Base-by-base conservation (phyloP, 2,329 filamentous ascomycete genomes). In the Aspergillus sp. region DNA sequence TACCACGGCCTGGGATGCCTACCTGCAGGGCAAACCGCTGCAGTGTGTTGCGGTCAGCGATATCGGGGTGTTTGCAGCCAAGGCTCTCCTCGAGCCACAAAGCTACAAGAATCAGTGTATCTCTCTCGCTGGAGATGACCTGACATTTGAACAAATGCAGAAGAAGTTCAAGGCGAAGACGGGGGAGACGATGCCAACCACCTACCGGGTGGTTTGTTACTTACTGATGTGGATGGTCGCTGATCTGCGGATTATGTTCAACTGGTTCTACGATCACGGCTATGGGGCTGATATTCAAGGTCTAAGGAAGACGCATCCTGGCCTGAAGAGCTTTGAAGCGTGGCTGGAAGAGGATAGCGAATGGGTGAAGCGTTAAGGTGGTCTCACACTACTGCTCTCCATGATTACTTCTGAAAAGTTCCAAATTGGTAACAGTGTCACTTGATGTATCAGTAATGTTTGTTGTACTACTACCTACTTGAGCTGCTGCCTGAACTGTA, bases 121-220 rank as follows among this genome's bases (percentile, higher is more conserved):
- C 30, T 79, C 80, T 5, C 69, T 86, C n/a, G 84, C 83, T 0
- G 83, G 84, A 1, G 83, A 84, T 63, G 81, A 84, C 51, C 68
- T 85, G 32, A 81, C 78, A 0, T 80, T 80, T 58, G 74, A 76
- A 0, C 73, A 83, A 60, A 77, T 82, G 58, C 75, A 72, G 39
- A 70, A 72, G 17, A 75, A 77, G 21, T 85, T 84, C 67, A 75
- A 81, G 70, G 69, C 77, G 19, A 77, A 75, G 23, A 80, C 79
- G 5, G 83, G 82, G 0, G 68, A 74, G 32, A 70, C 76, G 4
- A 70, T 81, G 17, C 81, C 81, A 0, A 72, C 67, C 15, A 73
- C 74, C 1, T 85, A 78, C 59, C 66, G 72, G 4, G 69, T 81
- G 23, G 62, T 84, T 13, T 76, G 73, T 0, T 71, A 67, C 4